These are phyloP conservation scores for Panicum miliaceum DNA, from an alignment of 176 grass and related monocot species.

Conservation along the genomic window DNA sequence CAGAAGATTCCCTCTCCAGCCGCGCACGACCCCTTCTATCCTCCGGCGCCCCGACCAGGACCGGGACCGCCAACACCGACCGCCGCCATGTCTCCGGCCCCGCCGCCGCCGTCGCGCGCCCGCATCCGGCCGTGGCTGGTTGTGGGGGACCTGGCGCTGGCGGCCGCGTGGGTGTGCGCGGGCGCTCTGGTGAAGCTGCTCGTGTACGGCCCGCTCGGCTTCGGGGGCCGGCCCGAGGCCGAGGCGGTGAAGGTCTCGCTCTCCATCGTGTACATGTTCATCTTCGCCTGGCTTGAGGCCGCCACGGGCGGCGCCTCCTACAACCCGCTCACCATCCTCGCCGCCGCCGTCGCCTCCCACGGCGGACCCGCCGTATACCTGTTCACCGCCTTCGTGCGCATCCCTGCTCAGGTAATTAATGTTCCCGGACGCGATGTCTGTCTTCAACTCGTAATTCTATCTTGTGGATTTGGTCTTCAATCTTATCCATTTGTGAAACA, in stretches of 20 bases:
- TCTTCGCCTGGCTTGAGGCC: conserved; percentile 82
- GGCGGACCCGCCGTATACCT: conserved; percentile 52
- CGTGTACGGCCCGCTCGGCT: conserved; percentile 61
- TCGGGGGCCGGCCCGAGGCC: conserved; percentile 53
- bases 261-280: conserved; percentile 85
- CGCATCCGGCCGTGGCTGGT: conserved; percentile 55
- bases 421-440: background rate
- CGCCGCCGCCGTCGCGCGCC: conserved; percentile 20
- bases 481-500: background rate
- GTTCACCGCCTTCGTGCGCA: conserved; percentile 68
- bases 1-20: background rate
- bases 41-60: background rate
- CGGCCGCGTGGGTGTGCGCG: conserved; percentile 85
- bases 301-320: conserved; percentile 75
- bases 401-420: conserved; percentile 86
- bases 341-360: conserved; percentile 59
- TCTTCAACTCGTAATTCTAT: background rate
- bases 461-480: background rate
- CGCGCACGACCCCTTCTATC: background rate
- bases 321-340: conserved; percentile 81
- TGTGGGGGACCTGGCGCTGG: conserved; percentile 64
- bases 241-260: conserved; percentile 79
- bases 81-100: conserved; percentile 36
- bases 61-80: background rate
- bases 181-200: conserved; percentile 81